Evolutionary conservation across 768 basidiomycete species (phyloP).

Genomic region (Naganishia kalamii): DNA sequence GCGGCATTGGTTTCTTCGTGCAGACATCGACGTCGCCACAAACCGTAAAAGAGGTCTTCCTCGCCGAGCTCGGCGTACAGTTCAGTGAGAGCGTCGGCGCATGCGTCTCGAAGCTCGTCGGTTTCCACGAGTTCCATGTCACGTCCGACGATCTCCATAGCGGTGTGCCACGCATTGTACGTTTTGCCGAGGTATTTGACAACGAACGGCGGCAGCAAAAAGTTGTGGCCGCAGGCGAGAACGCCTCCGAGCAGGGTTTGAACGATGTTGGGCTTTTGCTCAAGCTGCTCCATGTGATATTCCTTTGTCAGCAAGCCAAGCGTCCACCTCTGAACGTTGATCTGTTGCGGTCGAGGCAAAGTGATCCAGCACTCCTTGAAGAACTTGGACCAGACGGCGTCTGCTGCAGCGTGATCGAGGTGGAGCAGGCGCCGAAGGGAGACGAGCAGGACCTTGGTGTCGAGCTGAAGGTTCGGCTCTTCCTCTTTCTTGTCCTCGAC

Average conservation of each 20-base stretch:
- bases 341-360: slow-evolving; percentile 78
- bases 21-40: slow-evolving; percentile 86
- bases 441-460: slow-evolving; percentile 53
- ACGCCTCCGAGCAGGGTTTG: slow-evolving; percentile 81
- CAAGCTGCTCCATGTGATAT: slow-evolving; percentile 81
- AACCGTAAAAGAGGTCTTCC: slow-evolving; percentile 93
- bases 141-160: slow-evolving; percentile 72
- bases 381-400: slow-evolving; percentile 77
- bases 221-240: slow-evolving; percentile 75
- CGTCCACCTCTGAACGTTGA: slow-evolving; percentile 79
- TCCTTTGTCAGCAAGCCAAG: slow-evolving; percentile 86
- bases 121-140: slow-evolving; percentile 79
- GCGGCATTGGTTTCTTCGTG: slow-evolving; percentile 79
- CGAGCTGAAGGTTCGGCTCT: slow-evolving; percentile 34
- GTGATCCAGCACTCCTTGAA: slow-evolving; percentile 83
- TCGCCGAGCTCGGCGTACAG: slow-evolving; percentile 92
- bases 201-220: slow-evolving; percentile 86
- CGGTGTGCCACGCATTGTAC: slow-evolving; percentile 90
- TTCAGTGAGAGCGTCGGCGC: slow-evolving; percentile 85
- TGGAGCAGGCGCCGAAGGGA: slow-evolving; percentile 77
- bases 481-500: slow-evolving; percentile 13
- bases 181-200: slow-evolving; percentile 94
- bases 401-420: slow-evolving; percentile 67
- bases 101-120: slow-evolving; percentile 66
- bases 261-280: slow-evolving; percentile 82